Percentiles rank a stretch among this genome's conserved stretches.
These are phyloP conservation scores for Candida dajiaensis DNA, from an alignment of 805 yeast genomes.

Conservation along the genomic window DNA sequence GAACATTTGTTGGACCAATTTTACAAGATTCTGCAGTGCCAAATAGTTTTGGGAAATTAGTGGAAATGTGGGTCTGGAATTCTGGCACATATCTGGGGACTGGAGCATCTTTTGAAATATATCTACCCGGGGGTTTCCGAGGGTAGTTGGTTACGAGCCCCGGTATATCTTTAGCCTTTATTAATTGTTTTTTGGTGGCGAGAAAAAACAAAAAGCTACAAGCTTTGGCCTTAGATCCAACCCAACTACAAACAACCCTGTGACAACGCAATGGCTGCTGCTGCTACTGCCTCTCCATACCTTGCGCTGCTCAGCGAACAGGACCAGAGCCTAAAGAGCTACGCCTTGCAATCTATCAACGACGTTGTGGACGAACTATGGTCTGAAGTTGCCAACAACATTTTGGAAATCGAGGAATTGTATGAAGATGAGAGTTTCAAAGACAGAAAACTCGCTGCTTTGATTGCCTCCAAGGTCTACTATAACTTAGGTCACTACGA, in stretches of 20 bases:
- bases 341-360: conserved; percentile 80
- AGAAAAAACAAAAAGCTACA: background rate
- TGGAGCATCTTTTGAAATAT: too few relatives aligned
- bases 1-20: background rate
- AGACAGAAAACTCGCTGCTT: conserved; percentile 79
- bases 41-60: background rate
- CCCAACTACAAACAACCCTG: background rate
- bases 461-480: conserved; percentile 83
- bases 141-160: background rate
- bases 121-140: background rate
- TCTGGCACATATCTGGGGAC: background rate
- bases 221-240: background rate
- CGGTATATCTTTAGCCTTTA: background rate
- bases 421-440: conserved; percentile 80
- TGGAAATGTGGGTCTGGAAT: background rate
- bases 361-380: conserved; percentile 84
- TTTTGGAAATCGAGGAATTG: conserved; percentile 83
- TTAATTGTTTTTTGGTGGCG: background rate
- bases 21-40: background rate
- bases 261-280: conserved; percentile 16
- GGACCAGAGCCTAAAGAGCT: conserved; percentile 69
- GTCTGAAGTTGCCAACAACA: conserved; percentile 94
- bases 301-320: conserved; percentile 83
- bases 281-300: conserved; percentile 87
- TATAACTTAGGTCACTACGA: conserved; percentile 94